Percentiles rank a stretch among this genome's conserved stretches.
Evolutionary conservation across 495 filamentous ascomycete species (phyloP).

Genomic region (Acidomyces sp.): DNA sequence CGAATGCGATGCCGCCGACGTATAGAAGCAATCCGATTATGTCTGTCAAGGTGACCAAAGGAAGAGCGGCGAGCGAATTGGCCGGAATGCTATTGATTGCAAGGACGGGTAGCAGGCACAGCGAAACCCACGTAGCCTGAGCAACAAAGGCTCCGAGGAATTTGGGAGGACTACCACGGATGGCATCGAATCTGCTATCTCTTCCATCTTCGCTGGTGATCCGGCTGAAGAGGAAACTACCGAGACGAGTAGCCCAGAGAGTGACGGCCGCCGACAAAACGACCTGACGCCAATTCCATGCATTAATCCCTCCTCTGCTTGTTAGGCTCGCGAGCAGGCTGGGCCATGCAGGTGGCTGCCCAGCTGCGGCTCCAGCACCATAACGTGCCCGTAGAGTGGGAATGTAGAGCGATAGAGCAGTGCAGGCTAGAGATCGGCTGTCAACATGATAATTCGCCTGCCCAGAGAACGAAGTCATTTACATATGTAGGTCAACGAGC

Average conservation of each 20-base stretch:
- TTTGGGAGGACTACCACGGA: conserved; percentile 37
- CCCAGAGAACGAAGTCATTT: too few relatives aligned
- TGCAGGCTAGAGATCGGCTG: too few relatives aligned
- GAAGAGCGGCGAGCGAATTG: conserved; percentile 31
- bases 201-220: conserved; percentile 36
- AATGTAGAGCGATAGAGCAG: conserved; percentile 43
- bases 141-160: conserved; percentile 45
- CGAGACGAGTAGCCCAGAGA: conserved; percentile 47
- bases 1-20: conserved; percentile 42
- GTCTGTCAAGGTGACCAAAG: conserved; percentile 34
- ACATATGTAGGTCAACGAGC: conserved; percentile 50
- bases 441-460: too few relatives aligned
- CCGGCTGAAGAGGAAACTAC: conserved; percentile 45
- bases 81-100: conserved; percentile 46
- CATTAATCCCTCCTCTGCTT: conserved; percentile 24
- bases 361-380: conserved; percentile 25
- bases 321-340: conserved; percentile 32
- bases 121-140: conserved; percentile 50
- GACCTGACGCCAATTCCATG: conserved; percentile 49
- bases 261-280: conserved; percentile 41
- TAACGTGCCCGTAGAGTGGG: conserved; percentile 41
- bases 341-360: conserved; percentile 33
- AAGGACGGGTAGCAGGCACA: conserved; percentile 48
- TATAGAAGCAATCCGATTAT: conserved; percentile 43
- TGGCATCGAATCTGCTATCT: conserved; percentile 50